Evolutionary conservation across 208 protist species (phyloP).

Genomic region (Paratrypanosoma confusum): DNA sequence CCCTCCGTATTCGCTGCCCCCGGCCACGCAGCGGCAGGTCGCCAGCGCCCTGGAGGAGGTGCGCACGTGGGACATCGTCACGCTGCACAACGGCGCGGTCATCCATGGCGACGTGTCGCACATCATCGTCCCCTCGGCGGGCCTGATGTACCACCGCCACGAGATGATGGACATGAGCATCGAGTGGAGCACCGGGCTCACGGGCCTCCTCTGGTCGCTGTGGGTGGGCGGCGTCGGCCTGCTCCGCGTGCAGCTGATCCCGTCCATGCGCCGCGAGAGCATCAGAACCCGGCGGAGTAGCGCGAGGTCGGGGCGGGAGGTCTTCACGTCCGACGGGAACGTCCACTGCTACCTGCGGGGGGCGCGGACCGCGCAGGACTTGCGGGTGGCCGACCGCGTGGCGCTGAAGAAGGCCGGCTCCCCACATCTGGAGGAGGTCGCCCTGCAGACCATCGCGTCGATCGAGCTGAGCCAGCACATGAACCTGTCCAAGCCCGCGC

Average conservation of each 20-base stretch:
- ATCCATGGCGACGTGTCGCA: slow-evolving; percentile 55
- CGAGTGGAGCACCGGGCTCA: slow-evolving; percentile 39
- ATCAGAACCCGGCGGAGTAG: no score
- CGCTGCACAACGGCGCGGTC: slow-evolving; percentile 52
- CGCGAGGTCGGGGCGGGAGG: no score
- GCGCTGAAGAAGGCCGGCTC: slow-evolving; percentile 48
- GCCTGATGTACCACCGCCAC: slow-evolving; percentile 50
- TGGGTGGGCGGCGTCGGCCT: slow-evolving; percentile 11
- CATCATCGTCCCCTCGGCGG: slow-evolving; percentile 33
- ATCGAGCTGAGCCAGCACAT: slow-evolving; percentile 1
- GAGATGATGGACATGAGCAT: slow-evolving; percentile 59
- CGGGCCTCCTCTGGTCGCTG: slow-evolving; percentile 27
- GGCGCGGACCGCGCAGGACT: slow-evolving; percentile 11
- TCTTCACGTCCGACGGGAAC: slow-evolving; percentile 39
- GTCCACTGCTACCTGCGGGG: slow-evolving; percentile 37
- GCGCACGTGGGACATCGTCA: slow-evolving; percentile 81
- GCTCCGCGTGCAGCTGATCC: slow-evolving; percentile 19
- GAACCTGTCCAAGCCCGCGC: no score
- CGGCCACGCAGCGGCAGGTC: slow-evolving; percentile 25
- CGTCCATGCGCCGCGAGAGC: slow-evolving; percentile 55
- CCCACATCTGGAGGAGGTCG: background rate
- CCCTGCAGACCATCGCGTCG: background rate
- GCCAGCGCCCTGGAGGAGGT: slow-evolving; percentile 40
- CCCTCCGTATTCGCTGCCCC: slow-evolving; percentile 8
- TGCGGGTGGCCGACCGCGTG: slow-evolving; percentile 28